Base-by-base conservation (phyloP, 75 land plant species). In the Selaginella moellendorffii region DNA sequence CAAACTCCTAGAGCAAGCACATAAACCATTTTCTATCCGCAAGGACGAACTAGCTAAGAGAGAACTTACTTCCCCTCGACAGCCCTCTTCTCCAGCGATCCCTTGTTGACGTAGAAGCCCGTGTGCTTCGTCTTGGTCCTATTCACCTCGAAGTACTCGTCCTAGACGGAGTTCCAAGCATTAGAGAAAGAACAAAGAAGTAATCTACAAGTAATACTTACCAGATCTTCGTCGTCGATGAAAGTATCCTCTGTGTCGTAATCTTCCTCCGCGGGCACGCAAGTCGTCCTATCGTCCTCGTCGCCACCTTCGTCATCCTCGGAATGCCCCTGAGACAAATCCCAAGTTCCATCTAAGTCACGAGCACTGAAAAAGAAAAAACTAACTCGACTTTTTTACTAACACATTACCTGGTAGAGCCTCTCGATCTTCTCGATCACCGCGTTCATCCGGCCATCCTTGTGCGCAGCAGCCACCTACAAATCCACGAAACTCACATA, bases 211-310 rank as follows among this genome's bases (percentile, higher is more conserved):
- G 14, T 36, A 36, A 56, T n/a, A 53, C 59, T 27, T 76, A 95
- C 99, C 91, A 95, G 74, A 59, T 95, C 99, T 52, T 77, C 71
- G 70, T 95, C 99, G 72, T 95, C 96, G 20, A 95, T 95, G 46
- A 95, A 95, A 54, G 96, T 82, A 72, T 95, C 99, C 61, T 95
- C 99, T 1, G 99, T 95, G 71, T 95, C 85, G 71, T 89, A 95
- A 31, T 89, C 83, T 76, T 88, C 90, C 73, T 95, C 96, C 65
- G 86, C 99, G n/a, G 90, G 90, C 46, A 64, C 19, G 59, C 74
- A 79, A 24, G 46, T 63, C 5, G 59, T 80, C 62, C 81, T 83
- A 14, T 79, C 91, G 54, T 87, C 85, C 64, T 81, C 82, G 56
- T 88, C 84, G 31, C 75, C 66, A 30, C 75, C 78, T 46, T 85